These are phyloP conservation scores for Coniferiporia sulphurascens DNA, from an alignment of 1,284 basidiomycete species.

Conservation along the genomic window DNA sequence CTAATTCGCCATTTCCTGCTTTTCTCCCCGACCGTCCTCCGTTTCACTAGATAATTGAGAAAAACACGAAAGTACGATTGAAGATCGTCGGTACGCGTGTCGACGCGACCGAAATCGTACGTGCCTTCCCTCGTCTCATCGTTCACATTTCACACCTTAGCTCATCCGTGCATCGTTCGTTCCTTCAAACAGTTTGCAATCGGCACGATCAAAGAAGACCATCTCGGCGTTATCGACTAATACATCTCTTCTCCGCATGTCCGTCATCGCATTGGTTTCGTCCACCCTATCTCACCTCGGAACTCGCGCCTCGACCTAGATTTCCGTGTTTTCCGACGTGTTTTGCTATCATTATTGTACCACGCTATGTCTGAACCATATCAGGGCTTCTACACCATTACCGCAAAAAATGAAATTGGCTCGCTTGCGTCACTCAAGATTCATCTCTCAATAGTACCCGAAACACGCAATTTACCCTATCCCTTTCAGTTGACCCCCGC, in stretches of 20 bases:
- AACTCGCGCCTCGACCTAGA: neutral
- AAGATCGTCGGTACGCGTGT: constrained; percentile 97
- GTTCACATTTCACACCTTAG: neutral
- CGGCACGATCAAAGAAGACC: constrained; percentile 93
- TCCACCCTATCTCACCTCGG: neutral
- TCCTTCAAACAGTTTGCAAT: constrained; percentile 70
- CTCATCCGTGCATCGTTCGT: neutral
- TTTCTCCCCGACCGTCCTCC: neutral
- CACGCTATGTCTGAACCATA: neutral
- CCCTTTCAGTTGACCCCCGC: too few species aligned
- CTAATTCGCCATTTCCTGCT: neutral
- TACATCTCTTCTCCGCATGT: constrained; percentile 19
- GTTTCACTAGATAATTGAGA: constrained; percentile 74
- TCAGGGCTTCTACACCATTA: too few species aligned
- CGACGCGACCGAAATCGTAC: constrained; percentile 94
- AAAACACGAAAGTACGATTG: constrained; percentile 86
- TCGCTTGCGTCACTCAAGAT: too few species aligned
- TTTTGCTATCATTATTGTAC: neutral
- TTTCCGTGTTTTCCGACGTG: neutral
- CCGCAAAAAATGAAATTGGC: too few species aligned
- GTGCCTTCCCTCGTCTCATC: constrained; percentile 27
- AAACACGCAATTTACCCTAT: too few species aligned
- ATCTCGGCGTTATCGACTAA: constrained; percentile 77
- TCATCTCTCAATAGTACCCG: too few species aligned
- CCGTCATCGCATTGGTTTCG: constrained; percentile 17